Evolutionary conservation across 768 basidiomycete genomes (phyloP), one percentile per base, ranked within the genome.

Genomic region (Leucocoprinus sp.): DNA sequence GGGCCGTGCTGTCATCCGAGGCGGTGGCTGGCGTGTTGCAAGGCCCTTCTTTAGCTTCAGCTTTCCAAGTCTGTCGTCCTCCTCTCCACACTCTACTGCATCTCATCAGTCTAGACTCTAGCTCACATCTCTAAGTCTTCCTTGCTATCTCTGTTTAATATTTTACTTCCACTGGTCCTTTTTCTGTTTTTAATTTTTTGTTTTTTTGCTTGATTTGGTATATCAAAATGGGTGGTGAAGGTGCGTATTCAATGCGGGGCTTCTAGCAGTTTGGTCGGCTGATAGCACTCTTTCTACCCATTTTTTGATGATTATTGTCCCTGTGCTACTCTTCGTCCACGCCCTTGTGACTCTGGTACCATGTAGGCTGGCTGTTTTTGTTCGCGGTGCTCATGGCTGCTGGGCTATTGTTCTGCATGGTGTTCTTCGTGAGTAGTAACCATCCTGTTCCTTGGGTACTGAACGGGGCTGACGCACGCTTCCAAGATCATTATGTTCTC

Each of bases 401-500:
- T 15, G 92, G 84, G 26, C 73, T 98, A 49, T 71, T 99, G 50
- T 99, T 99, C 72, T 96, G 93, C 55, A 93, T 93, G 86, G 96
- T 99, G 62, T 99, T 98, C 75, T 99, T 96, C 67, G 95, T 97
- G 58, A 66, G 91, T 84, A 18, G 12, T 21, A 22, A 23, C 3
- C 2, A 14, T 14, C 9, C 34, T 17, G 14, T 26, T 17, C 34
- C 27, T 21, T 11, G 22, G 8, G 19, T 4, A 12, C 12, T 26
- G 28, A 29, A 15, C 41, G 22, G 26, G n/a, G 35, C 54, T 49
- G 34, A 56, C 47, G 28, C 29, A 33, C 29, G 33, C 22, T 18
- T 36, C 17, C 27, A 26, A 98, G 95, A 97, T 99, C 59, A 98
- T 99, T 73, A 98, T 97, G 95, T 98, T 98, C 74, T 96, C 93